Percentiles rank a stretch among this genome's conserved stretches.
Conservation (phyloP, 129 eudicot genomes). For the Deinandra increscens region DNA sequence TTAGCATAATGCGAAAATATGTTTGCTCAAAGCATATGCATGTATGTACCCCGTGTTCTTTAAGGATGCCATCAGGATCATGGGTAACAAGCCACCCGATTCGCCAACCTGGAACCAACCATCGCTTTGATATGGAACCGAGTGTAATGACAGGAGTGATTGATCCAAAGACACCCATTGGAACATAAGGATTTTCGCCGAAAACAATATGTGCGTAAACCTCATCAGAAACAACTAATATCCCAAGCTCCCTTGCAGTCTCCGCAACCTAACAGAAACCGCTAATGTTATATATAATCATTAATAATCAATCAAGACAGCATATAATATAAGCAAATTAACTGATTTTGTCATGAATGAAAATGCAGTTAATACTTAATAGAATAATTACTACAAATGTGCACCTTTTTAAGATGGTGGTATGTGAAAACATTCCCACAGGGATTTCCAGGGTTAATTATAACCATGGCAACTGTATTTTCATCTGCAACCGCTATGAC, state of each 20-base stretch:
- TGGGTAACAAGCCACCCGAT: constrained; percentile 73
- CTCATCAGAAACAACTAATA: constrained; percentile 65
- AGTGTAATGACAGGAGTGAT: constrained; percentile 51
- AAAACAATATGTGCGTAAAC: constrained; percentile 62
- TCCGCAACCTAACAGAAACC: constrained; percentile 50
- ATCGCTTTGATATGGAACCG: constrained; percentile 73
- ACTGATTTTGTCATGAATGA: background rate
- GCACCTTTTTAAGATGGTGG: constrained; percentile 67
- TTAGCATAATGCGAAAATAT: background rate
- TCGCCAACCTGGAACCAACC: constrained; percentile 83
- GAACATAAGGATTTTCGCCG: constrained; percentile 62
- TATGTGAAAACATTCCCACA: constrained; percentile 72
- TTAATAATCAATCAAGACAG: background rate
- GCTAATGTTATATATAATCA: no score
- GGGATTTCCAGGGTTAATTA: constrained; percentile 85
- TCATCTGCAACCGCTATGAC: constrained; percentile 66
- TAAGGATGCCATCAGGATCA: constrained; percentile 51
- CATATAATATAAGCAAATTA: background rate
- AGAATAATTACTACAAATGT: constrained; percentile 1
- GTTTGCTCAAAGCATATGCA: background rate
- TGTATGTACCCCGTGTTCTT: constrained; percentile 44
- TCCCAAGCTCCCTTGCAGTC: constrained; percentile 63
- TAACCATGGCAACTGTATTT: constrained; percentile 67
- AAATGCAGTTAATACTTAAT: background rate
- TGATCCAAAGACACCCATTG: constrained; percentile 75